These are phyloP conservation scores for Pseudoscleropodium purum DNA, from an alignment of 225 moss, liverwort and hornwort genomes.

Conservation along the genomic window DNA sequence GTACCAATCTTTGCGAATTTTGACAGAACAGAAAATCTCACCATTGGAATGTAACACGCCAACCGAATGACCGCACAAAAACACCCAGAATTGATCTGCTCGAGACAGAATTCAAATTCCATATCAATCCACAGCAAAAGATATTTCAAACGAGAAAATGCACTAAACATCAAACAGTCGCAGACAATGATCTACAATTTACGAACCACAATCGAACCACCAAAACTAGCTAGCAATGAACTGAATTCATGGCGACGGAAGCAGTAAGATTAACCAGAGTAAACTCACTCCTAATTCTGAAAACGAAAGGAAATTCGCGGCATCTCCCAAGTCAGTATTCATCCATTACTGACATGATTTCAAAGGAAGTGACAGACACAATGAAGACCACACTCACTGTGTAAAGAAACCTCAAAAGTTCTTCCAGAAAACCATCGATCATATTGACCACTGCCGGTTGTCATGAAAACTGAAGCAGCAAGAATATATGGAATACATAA, in stretches of 20 bases:
- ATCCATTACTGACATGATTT: neutral
- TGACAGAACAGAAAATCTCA: neutral
- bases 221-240: neutral
- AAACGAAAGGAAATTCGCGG: neutral
- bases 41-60: neutral
- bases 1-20: neutral
- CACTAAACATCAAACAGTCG: neutral
- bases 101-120: neutral
- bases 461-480: too few relatives aligned
- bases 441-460: too few relatives aligned
- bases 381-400: neutral
- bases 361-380: neutral
- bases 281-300: neutral
- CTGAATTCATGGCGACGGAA: neutral
- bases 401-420: neutral
- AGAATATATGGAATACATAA: neutral
- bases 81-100: neutral
- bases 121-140: neutral
- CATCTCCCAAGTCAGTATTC: neutral
- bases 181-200: neutral
- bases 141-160: neutral
- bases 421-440: neutral
- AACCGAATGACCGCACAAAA: neutral
- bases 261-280: neutral
- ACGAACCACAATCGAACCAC: neutral